Evolutionary conservation across 1,284 basidiomycete species (phyloP).

Genomic region (Veloboletus limbatus): DNA sequence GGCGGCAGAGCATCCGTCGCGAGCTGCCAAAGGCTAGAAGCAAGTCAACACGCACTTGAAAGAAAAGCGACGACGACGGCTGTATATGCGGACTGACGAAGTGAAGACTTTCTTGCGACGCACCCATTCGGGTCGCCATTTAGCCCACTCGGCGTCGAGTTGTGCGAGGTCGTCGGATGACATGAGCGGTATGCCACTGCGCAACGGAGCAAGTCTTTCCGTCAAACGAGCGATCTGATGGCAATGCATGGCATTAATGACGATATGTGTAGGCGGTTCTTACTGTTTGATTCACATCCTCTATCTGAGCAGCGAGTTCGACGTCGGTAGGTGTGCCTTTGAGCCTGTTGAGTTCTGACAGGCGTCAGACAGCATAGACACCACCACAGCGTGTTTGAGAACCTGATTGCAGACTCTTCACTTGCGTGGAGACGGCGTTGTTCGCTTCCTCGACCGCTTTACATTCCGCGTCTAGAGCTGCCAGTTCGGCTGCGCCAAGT

Average conservation of each 20-base stretch:
- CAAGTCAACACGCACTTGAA: constrained; percentile 6
- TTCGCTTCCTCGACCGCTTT: constrained; percentile 59
- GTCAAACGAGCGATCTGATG: constrained; percentile 50
- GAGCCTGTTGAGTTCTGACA: constrained; percentile 60
- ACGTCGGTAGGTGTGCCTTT: constrained; percentile 65
- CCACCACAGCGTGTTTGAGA: background rate
- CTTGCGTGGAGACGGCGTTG: constrained; percentile 48
- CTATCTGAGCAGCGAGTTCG: constrained; percentile 55
- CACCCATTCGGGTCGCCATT: constrained; percentile 73
- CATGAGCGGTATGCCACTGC: constrained; percentile 61
- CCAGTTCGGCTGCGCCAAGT: constrained; percentile 56
- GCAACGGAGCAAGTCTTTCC: constrained; percentile 59
- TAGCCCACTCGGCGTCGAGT: constrained; percentile 63
- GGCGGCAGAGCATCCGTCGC: constrained; percentile 64
- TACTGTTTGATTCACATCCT: constrained; percentile 44
- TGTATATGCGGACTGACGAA: constrained; percentile 43
- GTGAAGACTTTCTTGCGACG: constrained; percentile 65
- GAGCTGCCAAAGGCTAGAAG: constrained; percentile 64
- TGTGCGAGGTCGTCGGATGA: constrained; percentile 61
- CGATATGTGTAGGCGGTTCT: constrained; percentile 7
- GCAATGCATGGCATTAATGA: constrained; percentile 2
- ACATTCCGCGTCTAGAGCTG: constrained; percentile 53
- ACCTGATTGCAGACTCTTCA: constrained; percentile 35
- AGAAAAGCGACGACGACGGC: background rate
- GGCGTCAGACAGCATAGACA: constrained; percentile 6